These are phyloP conservation scores for Peniophora sp. DNA, from an alignment of 1,284 basidiomycete genomes.

Conservation along the genomic window DNA sequence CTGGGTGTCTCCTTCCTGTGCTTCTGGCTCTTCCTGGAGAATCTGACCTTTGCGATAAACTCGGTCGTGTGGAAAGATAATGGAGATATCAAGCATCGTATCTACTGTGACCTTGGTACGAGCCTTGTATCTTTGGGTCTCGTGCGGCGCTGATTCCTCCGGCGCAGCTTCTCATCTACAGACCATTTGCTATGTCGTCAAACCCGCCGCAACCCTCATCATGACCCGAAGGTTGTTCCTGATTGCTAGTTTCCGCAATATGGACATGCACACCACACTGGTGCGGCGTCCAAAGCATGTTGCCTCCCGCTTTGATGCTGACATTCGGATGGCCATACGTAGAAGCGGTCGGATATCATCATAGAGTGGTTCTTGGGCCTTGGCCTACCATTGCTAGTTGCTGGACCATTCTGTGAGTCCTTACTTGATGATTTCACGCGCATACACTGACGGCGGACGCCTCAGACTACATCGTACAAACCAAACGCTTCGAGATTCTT, in stretches of 20 bases:
- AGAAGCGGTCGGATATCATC: neutral
- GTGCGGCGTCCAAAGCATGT: neutral
- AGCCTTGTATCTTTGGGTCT: neutral
- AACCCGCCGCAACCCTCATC: neutral
- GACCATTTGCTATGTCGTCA: neutral
- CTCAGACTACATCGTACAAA: neutral
- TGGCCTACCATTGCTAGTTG: neutral
- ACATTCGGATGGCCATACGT: neutral
- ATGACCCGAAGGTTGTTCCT: neutral
- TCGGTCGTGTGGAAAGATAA: neutral
- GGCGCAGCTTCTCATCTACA: neutral
- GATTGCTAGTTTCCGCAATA: neutral
- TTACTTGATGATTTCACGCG: neutral
- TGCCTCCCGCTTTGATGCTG: neutral
- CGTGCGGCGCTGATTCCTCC: neutral
- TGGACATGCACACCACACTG: neutral
- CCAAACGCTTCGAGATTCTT: neutral
- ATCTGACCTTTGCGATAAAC: neutral
- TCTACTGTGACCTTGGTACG: neutral
- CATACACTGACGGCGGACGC: neutral
- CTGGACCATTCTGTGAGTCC: neutral
- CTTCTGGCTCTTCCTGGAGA: neutral
- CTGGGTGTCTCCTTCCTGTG: neutral
- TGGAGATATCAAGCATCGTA: neutral
- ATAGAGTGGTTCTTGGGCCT: neutral